Base-by-base conservation (phyloP, 2,329 filamentous ascomycete genomes). In the Triangularia setosa region DNA sequence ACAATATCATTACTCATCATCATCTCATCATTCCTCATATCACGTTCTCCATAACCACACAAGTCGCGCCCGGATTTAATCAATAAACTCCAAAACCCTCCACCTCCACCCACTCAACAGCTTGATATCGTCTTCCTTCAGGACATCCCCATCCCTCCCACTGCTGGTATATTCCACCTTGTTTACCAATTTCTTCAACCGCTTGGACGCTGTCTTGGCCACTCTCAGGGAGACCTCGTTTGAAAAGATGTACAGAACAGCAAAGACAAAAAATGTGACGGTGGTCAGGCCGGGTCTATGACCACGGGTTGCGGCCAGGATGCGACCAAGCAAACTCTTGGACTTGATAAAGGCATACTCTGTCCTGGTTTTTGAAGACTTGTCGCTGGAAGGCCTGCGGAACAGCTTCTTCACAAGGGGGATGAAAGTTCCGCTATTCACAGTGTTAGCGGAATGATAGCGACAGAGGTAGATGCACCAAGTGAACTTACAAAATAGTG, bases 211-310 rank as follows among this genome's bases (percentile, higher is more conserved):
- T 3, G 83, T 86, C 70, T 77, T 78, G 11, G 82, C 83, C 3
- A 85, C 83, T 4, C 83, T 79, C 56, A 87, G 71, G 60, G 81
- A 78, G 21, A 87, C 84, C 72, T 87, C 84, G 71, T 84, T 85
- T 69, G 81, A 80, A 67, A 87, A 87, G 12, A 87, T 79, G 71
- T 84, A 86, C 44, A 87, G 74, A 21, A 85, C 81, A 2, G 83
- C 81, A 67, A 86, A 82, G 2, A 87, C 82, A 30, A 87, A 80
- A 67, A 84, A 80, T 8, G 81, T 81, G 9, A 86, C 66, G 35
- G 79, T 80, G 0, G 83, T 83, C 25, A 85, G 72, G 1, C 78
- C 79, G 14, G 76, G 77, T 4, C 81, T 79, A 12, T 55, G 21
- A 16, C 25, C 25, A 9, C 78, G 74, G 1, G 83, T 72, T 6